A percentile compares a stretch with the other conserved stretches of the same genome.
Evolutionary conservation across 1,139 yeast genomes (phyloP).

Genomic region (Zygoascus hellenicus): DNA sequence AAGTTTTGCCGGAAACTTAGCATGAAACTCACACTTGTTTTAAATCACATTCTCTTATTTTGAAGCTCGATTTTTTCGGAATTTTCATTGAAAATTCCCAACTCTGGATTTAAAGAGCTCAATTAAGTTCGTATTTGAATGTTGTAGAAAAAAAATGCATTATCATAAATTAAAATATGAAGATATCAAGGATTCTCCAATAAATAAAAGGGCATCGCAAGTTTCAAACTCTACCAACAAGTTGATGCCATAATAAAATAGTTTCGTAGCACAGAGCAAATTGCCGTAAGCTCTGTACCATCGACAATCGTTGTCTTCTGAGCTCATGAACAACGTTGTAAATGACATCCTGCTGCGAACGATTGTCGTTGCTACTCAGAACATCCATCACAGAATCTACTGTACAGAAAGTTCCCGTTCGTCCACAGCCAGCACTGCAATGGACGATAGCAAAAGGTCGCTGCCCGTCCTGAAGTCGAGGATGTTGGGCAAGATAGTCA

Average conservation of each 20-base stretch:
- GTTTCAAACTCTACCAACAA: constrained; percentile 3
- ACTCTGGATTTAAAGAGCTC: too few relatives aligned
- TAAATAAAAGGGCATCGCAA: neutral
- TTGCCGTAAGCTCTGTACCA: constrained; percentile 79
- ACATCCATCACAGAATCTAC: constrained; percentile 59
- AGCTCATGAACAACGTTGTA: constrained; percentile 52
- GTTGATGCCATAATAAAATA: constrained; percentile 28
- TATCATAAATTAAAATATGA: neutral
- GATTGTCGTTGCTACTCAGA: constrained; percentile 24
- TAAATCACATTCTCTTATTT: too few relatives aligned
- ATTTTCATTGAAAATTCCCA: too few relatives aligned
- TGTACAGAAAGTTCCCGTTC: constrained; percentile 82
- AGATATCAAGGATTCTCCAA: neutral
- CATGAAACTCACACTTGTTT: too few relatives aligned
- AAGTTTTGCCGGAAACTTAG: too few relatives aligned
- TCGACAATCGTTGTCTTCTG: constrained; percentile 66
- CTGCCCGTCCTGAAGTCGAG: neutral
- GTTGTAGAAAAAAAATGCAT: too few relatives aligned
- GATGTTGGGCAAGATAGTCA: constrained; percentile 9
- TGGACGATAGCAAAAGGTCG: constrained; percentile 53
- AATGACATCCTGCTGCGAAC: constrained; percentile 38
- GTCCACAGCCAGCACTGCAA: constrained; percentile 90
- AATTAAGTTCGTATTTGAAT: too few relatives aligned
- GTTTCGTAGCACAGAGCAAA: constrained; percentile 67
- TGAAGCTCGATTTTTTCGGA: too few relatives aligned